Evolutionary conservation across 1,284 basidiomycete species (phyloP), one percentile per base, ranked within the genome.

Genomic region (Sanghuangporus weigelae): DNA sequence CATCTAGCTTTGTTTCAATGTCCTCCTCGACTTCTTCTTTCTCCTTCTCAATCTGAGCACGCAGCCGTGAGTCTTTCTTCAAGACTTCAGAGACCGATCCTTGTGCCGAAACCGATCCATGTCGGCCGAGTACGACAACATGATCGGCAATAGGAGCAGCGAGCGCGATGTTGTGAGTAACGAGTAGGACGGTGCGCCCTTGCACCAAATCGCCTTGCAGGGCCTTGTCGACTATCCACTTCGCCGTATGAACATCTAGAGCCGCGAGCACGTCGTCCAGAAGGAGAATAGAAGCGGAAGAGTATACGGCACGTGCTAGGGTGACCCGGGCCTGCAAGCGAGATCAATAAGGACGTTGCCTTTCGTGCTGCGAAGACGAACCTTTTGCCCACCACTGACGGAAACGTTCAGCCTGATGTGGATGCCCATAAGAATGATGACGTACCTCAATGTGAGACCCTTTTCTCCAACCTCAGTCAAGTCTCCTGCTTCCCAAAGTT

Each of bases 401-500:
- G 35, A 11, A 19, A 21, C 10, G 14, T 26, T 21, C 19, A 21
- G 16, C 3, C 10, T 12, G 59, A 42, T 63, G 44, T 49, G 66
- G 35, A n/a, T 31, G 14, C 8, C 10, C 42, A 23, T 44, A 12
- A 44, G n/a, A 21, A 23, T 14, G 14, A 21, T 40, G 19, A 26
- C 59, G 16, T 36, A 69, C 69, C 71, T 70, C 7, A 74, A 64
- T 7, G 73, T 74, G 10, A 74, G 56, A 8, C 72, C 72, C 62
- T 72, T 73, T 59, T 73, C 72, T 2, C 72, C 72, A 54, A 73
- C 69, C 60, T 81, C 79, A 0, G 80, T 81, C 57, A 71, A 40
- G 67, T 81, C 80, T 2, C 89, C 88, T 50, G 88, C 89, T 51
- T 88, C 84, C 67, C 90, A 88, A 19, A 90, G 70, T 31, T 77